Evolutionary conservation across 164 flowering plant species (phyloP), one percentile per base, ranked within the genome.

Genomic region (Brasenia schreberi): DNA sequence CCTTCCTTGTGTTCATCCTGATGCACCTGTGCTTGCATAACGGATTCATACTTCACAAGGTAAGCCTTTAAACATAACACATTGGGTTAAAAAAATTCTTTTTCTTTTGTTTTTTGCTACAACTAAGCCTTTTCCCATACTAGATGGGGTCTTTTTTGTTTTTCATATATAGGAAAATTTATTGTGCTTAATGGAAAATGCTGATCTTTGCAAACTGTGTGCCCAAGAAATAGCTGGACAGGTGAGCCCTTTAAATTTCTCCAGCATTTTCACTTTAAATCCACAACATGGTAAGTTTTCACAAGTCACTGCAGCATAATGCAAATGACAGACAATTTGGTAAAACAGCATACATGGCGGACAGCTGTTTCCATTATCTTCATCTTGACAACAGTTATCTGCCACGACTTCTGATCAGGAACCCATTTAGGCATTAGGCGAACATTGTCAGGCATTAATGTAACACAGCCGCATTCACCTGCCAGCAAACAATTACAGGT

Each of bases 361-460:
- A 49, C 10, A 49, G 12, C 16, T 49, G 56, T 49, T 49, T 2
- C 16, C 56, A 49, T 49, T 14, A 9, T 49, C 14, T 14, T 49
- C 63, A 71, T 60, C 65, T 75, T 80, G 6, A 78, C 58, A 61
- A 70, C 7, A 59, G 70, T 74, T 56, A 72, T 69, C 53, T 72
- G 76, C 83, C 83, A 80, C 12, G 70, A 72, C 17, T 67, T 71
- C 58, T 33, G 43, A 53, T 68, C 65, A 43, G 65, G 23, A 64
- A 68, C 70, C 83, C 83, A 80, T 42, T 65, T 19, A 17, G 83
- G 83, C 33, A 79, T 77, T 66, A 78, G 33, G 70, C 83, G 71
- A 72, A 80, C 76, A 65, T 62, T 59, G 11, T 5, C 64, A 27
- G 81, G 66, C 63, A 68, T 67, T 49, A 77, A 61, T 58, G 67